Base-by-base conservation (phyloP, 2,329 filamentous ascomycete genomes). In the Calonectria hongkongensis region DNA sequence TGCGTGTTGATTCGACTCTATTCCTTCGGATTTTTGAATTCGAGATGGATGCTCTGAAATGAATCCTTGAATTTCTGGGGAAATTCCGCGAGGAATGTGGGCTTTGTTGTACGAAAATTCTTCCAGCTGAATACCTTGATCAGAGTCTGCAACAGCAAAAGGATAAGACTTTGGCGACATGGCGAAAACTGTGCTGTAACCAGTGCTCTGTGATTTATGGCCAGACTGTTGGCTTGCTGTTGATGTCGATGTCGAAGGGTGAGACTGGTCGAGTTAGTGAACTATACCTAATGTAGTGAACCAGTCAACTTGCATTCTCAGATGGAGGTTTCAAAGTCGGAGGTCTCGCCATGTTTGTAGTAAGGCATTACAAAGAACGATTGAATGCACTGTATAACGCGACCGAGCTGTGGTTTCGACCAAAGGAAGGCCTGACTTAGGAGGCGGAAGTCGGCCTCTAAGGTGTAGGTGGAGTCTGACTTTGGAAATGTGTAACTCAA, bases 31-130 rank as follows among this genome's bases (percentile, higher is more conserved):
- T 30, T 33, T 33, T 7, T 25, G 51, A 10, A 51, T 39, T 25
- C 58, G 74, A 2, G 76, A 76, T 9, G 73, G 74, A 18, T 63
- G 73, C 47, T 75, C 73, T 6, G 71, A 65, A 58, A 76, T 73
- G 25, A 80, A 78, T 30, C 56, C 64, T n/a, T 50, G 58, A 30
- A 71, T 72, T 15, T 67, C 66, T 30, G 74, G 68, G 30, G 48
- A 72, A 30, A 54, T 54, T 27, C 27, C 41, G 39, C 33, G 25
- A 27, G 69, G 45, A 30, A 65, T 58, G 28, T 62, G 72, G 12
- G 67, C 18, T 30, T 72, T 66, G 13, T 73, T 65, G 28, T 64
- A 72, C 2, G 73, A 72, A 33, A 75, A 74, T 3, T 76, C 73
- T 58, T 76, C 68, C 1, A 76, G 66, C 12, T 73, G 73, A 10